Evolutionary conservation across 192 early-diverging fungal species (phyloP).

Genomic region (Coemansia sp.): DNA sequence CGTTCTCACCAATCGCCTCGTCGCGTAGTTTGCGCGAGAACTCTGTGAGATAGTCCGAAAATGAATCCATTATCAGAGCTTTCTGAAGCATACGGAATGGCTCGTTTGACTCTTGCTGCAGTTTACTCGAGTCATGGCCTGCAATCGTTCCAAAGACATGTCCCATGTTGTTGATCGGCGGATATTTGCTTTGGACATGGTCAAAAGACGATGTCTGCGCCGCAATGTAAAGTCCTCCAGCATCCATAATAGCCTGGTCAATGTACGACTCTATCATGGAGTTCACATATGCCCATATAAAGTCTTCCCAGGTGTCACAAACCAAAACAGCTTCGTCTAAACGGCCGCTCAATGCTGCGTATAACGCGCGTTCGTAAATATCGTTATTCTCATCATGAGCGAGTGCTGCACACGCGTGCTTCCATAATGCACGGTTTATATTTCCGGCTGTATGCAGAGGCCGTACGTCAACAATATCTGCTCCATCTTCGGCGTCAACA

Average conservation of each 20-base stretch:
- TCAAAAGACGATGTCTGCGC: conserved; percentile 28
- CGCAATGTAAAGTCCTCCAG: conserved; percentile 25
- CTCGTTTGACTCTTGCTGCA: conserved; percentile 21
- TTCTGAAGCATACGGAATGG: conserved; percentile 41
- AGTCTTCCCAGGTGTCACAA: conserved; percentile 85
- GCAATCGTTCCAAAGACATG: conserved; percentile 25
- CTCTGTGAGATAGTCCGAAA: conserved; percentile 22
- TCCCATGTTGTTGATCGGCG: conserved; percentile 18
- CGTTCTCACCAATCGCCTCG: conserved; percentile 1
- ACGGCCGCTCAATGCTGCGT: conserved; percentile 73
- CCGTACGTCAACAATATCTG: conserved; percentile 9
- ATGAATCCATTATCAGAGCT: conserved; percentile 19
- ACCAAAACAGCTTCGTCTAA: conserved; percentile 70
- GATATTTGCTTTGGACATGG: conserved; percentile 35
- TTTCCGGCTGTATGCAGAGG: conserved; percentile 39
- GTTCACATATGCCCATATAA: conserved; percentile 80
- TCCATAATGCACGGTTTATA: conserved; percentile 51
- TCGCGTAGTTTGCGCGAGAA: conserved; percentile 15
- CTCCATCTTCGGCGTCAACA: conserved; percentile 11
- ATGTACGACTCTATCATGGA: conserved; percentile 65
- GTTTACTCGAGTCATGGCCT: conserved; percentile 18
- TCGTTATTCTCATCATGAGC: conserved; percentile 53
- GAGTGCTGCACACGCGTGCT: conserved; percentile 42
- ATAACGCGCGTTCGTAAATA: conserved; percentile 75
- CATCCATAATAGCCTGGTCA: conserved; percentile 40